These are phyloP conservation scores for Spongispora temasekensis DNA, from an alignment of 1,284 basidiomycete genomes.

Conservation along the genomic window DNA sequence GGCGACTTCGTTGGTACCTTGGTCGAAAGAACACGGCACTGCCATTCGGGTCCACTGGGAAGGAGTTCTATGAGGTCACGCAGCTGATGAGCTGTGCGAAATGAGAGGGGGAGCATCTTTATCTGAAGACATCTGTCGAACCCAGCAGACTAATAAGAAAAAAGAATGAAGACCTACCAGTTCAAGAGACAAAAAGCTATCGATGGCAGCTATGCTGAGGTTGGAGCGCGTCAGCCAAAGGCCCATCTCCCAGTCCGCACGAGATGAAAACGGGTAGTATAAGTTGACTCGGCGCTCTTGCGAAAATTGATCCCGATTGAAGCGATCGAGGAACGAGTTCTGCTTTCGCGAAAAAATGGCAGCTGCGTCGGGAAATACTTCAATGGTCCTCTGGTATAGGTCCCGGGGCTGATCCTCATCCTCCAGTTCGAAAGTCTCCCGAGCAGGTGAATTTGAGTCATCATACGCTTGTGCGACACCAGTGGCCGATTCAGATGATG, in stretches of 20 bases:
- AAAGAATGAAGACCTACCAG: not conserved
- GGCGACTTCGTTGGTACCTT: not conserved
- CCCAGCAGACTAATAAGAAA: not conserved
- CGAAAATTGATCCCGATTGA: not conserved
- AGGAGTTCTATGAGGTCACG: not conserved
- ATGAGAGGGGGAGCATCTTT: not conserved
- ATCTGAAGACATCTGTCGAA: not conserved
- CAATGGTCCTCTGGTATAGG: not conserved
- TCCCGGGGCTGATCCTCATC: not conserved
- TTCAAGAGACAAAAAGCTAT: not conserved
- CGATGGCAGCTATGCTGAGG: not conserved
- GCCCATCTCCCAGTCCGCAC: not conserved
- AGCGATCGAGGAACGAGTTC: not conserved
- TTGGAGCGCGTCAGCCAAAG: not conserved
- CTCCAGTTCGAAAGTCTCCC: not conserved
- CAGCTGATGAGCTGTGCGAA: not conserved
- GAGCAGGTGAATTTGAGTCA: not conserved
- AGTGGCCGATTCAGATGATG: not conserved
- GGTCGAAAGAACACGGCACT: not conserved
- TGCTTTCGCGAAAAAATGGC: not conserved
- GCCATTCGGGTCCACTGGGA: not conserved
- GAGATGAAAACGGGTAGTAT: not conserved
- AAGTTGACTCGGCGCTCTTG: not conserved
- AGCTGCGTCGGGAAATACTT: not conserved
- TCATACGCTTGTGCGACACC: not conserved